Evolutionary conservation across 164 flowering plant species (phyloP).

Genomic region (Paratinospora sagittata): DNA sequence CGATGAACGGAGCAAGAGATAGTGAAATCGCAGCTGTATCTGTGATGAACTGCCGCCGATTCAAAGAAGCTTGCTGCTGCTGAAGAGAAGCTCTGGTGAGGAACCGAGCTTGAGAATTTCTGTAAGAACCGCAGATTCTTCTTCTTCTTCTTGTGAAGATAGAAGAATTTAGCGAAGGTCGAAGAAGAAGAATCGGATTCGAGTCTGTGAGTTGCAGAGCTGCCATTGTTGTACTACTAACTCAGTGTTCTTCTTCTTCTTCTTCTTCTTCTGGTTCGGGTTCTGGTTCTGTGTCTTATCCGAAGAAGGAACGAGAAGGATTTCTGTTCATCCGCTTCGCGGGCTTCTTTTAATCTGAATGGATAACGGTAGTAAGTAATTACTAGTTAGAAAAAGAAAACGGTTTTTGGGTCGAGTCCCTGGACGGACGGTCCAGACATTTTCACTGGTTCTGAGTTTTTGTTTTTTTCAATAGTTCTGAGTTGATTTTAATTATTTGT

Average conservation of each 20-base stretch:
- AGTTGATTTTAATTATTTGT: too few species aligned
- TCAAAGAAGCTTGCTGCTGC: conserved; percentile 7
- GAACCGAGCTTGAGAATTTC: conserved; percentile 18
- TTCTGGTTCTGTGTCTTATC: not conserved
- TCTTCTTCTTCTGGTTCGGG: too few species aligned
- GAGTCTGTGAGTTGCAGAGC: conserved; percentile 29
- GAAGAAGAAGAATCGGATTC: conserved; percentile 20
- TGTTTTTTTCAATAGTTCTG: too few species aligned
- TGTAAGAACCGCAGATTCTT: conserved; percentile 5
- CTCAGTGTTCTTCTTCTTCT: too few species aligned
- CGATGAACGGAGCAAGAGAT: conserved; percentile 18
- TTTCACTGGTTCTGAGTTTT: not conserved
- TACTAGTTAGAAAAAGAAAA: too few species aligned
- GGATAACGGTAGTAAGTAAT: not conserved
- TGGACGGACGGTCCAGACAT: not conserved
- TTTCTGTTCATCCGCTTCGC: not conserved
- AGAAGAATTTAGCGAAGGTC: conserved; percentile 23
- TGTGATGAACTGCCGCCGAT: conserved; percentile 37
- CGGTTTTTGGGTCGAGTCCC: not conserved
- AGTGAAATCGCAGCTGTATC: conserved; percentile 37
- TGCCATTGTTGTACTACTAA: conserved; percentile 27
- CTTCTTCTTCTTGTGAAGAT: not conserved
- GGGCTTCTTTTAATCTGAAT: not conserved
- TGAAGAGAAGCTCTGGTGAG: conserved; percentile 22
- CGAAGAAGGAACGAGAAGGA: not conserved